Base-by-base conservation (phyloP, 73 alveolate species). In the Paramecium bursaria region DNA sequence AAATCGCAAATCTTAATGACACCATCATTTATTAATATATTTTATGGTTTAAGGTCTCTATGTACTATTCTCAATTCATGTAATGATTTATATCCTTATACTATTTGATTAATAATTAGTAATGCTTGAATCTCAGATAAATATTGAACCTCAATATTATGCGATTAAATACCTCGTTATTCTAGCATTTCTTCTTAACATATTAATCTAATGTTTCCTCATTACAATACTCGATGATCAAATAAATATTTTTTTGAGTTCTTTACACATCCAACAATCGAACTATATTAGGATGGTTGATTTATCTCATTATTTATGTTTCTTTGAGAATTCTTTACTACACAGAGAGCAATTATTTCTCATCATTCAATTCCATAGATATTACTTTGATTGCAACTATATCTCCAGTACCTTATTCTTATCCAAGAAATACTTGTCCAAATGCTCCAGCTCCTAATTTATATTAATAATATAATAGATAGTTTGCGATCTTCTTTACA, bases 161-260 rank as follows among this genome's bases (percentile, higher is more conserved):
- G n/a, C n/a, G n/a, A n/a, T 57, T 57, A 30, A 27, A 31, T 51
- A 50, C 49, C 15, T 33, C 50, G 23, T 75, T 75, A 26, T 89
- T 76, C 17, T 73, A 76, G 46, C 91, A 85, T 26, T 92, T 85
- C 23, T 39, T 47, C 26, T 53, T 74, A 14, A 92, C 80, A 44
- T 87, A 49, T 31, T 74, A 54, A 46, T 51, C 92, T 27, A 92
- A 85, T 42, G 92, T 91, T 4, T 96, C 97, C 26, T 93, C 87
- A 44, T 88, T 90, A 13, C 94, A 90, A 91, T 61, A 92, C 74
- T 92, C 97, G 94, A 92, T 87, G 30, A 92, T 88, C 30, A 92
- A 82, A 88, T 92, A 91, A 31, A 91, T 87, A 50, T 74, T 77
- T 29, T 77, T 88, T 47, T 87, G 79, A 49, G 92, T 92, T 61